These are phyloP conservation scores for Allomyces macrogynus DNA, from an alignment of 192 early-diverging fungal genomes.

Conservation along the genomic window DNA sequence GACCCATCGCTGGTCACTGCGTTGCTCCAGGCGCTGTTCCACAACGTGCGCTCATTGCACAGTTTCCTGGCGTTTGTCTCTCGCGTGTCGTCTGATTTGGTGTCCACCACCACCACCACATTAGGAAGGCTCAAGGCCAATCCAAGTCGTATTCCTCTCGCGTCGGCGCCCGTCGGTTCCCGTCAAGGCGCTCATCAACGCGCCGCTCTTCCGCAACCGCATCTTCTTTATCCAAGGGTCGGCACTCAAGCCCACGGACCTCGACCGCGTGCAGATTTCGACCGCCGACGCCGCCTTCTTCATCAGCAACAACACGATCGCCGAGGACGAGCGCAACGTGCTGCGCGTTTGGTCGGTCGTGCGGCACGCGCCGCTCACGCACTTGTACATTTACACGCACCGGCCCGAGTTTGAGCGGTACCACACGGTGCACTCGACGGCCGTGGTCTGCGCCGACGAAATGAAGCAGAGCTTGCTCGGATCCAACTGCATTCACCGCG, in stretches of 20 bases:
- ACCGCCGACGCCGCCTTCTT: background rate
- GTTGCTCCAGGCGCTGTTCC: background rate
- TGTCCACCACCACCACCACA: background rate
- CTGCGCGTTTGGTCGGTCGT: background rate
- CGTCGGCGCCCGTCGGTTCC: background rate
- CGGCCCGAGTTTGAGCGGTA: background rate
- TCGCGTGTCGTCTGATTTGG: background rate
- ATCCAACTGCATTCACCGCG: background rate
- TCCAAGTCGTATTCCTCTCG: background rate
- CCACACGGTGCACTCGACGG: background rate
- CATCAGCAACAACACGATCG: background rate
- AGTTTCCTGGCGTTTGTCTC: background rate
- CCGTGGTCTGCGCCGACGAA: background rate
- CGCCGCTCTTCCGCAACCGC: background rate
- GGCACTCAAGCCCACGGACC: background rate
- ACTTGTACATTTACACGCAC: background rate
- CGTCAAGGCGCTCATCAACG: background rate
- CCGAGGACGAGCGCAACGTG: background rate
- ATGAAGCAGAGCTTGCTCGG: background rate
- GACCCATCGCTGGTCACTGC: background rate
- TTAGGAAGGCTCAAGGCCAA: background rate
- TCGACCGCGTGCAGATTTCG: background rate
- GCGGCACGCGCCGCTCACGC: background rate
- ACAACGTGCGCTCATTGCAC: background rate
- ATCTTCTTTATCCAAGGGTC: background rate